A percentile compares a stretch with the other conserved stretches of the same genome.
Conservation (phyloP, 306 rosid species). For the Canavalia gladiata region DNA sequence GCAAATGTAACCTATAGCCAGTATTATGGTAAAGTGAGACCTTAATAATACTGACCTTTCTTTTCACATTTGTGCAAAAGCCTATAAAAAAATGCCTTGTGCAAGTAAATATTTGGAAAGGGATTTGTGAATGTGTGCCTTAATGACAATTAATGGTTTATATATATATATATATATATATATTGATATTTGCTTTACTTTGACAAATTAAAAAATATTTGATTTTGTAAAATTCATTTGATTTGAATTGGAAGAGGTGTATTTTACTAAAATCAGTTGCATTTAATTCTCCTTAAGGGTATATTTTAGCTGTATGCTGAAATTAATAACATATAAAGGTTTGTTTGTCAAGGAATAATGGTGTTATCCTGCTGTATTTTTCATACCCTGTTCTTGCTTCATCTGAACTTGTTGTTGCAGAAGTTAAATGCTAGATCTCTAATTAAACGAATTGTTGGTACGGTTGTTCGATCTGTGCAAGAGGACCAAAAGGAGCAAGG, state of each 20-base stretch:
- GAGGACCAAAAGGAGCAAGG: conserved; percentile 96
- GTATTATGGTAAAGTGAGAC: conserved; percentile 1
- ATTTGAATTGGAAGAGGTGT: neutral
- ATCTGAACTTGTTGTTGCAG: conserved; percentile 60
- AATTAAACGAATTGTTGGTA: conserved; percentile 88
- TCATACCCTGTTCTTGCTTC: conserved; percentile 18
- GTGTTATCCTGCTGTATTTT: neutral
- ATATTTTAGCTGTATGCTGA: neutral
- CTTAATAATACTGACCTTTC: neutral
- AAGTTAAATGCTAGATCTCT: conserved; percentile 81
- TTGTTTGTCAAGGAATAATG: conserved; percentile 14
- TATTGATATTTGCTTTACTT: conserved; percentile 15
- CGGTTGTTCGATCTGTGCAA: conserved; percentile 92
- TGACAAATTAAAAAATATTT: neutral
- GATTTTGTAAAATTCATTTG: conserved; percentile 9
- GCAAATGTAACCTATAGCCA: neutral
- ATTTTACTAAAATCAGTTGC: neutral
- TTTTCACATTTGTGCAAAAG: neutral
- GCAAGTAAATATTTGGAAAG: conserved; percentile 18
- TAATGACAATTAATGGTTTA: conserved; percentile 13
- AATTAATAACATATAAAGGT: neutral
- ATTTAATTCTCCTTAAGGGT: neutral
- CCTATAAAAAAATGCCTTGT: neutral
- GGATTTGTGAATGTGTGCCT: neutral
- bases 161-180: neutral